Evolutionary conservation across 2,329 filamentous ascomycete genomes (phyloP).

Genomic region (Fusarium clavum): DNA sequence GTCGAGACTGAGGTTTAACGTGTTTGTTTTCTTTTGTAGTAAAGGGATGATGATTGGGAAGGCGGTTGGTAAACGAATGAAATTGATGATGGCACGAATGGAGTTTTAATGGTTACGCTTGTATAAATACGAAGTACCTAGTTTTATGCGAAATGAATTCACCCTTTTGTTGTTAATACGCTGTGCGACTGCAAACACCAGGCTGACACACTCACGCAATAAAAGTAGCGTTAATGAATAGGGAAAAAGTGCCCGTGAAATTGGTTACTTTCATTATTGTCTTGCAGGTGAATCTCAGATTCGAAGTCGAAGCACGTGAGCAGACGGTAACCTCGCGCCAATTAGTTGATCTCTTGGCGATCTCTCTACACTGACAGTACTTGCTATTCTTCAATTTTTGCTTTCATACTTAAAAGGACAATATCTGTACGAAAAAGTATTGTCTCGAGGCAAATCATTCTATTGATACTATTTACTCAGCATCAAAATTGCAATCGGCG

Average conservation of each 20-base stretch:
- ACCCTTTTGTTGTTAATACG: background rate
- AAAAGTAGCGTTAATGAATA: background rate
- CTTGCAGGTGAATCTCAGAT: background rate
- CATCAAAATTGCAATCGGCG: background rate
- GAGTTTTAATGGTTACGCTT: conserved; percentile 25
- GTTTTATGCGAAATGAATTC: conserved; percentile 13
- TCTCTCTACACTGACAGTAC: background rate
- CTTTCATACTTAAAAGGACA: background rate
- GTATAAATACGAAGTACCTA: conserved; percentile 27
- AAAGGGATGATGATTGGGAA: background rate
- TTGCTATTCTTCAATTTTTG: background rate
- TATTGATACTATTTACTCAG: background rate
- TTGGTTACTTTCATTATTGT: background rate
- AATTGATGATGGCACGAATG: conserved; percentile 33
- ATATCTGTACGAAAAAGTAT: background rate
- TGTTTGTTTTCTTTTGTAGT: conserved; percentile 1
- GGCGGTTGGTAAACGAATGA: conserved; percentile 13
- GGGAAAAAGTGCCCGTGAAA: too few species aligned
- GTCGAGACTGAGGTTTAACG: conserved; percentile 79
- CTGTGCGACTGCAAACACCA: background rate
- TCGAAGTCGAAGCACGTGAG: conserved; percentile 17
- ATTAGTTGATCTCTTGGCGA: background rate
- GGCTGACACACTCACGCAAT: too few species aligned
- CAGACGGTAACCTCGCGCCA: background rate
- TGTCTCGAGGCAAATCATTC: accelerated